Evolutionary conservation across 139 green algal species (phyloP).

Genomic region (Coccomyxa sp.): DNA sequence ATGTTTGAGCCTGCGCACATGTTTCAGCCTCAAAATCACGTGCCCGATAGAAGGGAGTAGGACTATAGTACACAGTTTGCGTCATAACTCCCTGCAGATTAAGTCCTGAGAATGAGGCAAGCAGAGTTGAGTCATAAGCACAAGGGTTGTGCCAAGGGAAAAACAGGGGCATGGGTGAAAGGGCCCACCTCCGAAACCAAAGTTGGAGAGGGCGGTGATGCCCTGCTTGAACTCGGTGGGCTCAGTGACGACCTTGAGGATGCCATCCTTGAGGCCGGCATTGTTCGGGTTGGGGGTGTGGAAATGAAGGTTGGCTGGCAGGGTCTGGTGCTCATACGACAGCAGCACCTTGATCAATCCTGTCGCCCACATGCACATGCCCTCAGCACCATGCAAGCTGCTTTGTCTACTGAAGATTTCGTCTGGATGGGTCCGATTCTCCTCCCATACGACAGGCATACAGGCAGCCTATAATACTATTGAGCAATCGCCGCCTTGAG

Average conservation of each 20-base stretch:
- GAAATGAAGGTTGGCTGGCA: constrained; percentile 9
- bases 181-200: not conserved
- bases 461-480: no score
- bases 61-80: no score
- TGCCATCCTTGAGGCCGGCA: not conserved
- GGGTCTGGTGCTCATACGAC: not conserved
- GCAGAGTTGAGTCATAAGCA: no score
- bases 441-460: no score
- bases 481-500: no score
- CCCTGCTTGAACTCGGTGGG: not conserved
- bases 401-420: no score
- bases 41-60: no score
- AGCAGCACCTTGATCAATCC: constrained; percentile 4
- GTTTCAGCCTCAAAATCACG: no score
- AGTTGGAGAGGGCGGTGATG: not conserved
- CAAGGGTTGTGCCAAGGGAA: not conserved
- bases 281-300: not conserved
- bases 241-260: not conserved
- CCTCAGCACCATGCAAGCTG: no score
- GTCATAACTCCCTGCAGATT: no score
- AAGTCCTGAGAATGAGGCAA: no score
- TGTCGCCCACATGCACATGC: not conserved
- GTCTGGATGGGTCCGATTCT: no score
- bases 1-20: not conserved
- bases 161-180: not conserved